Evolutionary conservation across 164 flowering plant genomes (phyloP), one percentile per base, ranked within the genome.

Genomic region (Stephania cephalantha): DNA sequence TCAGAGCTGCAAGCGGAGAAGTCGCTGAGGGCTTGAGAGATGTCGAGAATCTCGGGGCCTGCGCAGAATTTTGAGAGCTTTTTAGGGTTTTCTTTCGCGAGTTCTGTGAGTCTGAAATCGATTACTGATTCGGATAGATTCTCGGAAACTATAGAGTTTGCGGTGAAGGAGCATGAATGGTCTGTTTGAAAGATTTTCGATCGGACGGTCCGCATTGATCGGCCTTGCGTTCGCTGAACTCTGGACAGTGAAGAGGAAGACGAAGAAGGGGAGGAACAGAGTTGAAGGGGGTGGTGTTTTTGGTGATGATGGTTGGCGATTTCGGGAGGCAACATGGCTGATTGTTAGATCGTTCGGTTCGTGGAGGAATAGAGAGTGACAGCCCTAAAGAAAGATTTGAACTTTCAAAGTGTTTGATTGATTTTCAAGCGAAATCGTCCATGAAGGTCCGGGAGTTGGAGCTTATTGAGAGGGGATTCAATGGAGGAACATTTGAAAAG

Each of bases 171-270:
- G 75, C 81, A 65, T 44, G 75, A 74, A 7, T 69, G 74, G 52
- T 80, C 82, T 44, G 70, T 71, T 46, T 79, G 82, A 82, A 73
- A 88, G 80, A 89, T 46, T 53, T 69, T 87, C 42, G 98, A 92
- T n/a, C 96, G 91, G 53, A 92, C 76, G 4, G 98, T 94, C 6
- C 98, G 84, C 98, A 92, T 94, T 64, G 96, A 94, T 1, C 94
- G 91, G 72, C 90, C 97, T 29, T 73, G 22, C 13, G 84, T 74
- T 72, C 75, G 52, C 58, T 72, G 74, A 4, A 71, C 72, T 70
- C 67, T 76, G 17, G 78, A 71, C 4, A 61, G 30, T 29, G 74
- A 71, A 1, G 74, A 22, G 5, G 74, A 71, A 29, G 78, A 67
- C 31, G 77, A 69, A 18, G 75, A 73, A 46, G 67, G 35, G 13